Base-by-base conservation (phyloP, 495 filamentous ascomycete species). In the Niebla homalea region DNA sequence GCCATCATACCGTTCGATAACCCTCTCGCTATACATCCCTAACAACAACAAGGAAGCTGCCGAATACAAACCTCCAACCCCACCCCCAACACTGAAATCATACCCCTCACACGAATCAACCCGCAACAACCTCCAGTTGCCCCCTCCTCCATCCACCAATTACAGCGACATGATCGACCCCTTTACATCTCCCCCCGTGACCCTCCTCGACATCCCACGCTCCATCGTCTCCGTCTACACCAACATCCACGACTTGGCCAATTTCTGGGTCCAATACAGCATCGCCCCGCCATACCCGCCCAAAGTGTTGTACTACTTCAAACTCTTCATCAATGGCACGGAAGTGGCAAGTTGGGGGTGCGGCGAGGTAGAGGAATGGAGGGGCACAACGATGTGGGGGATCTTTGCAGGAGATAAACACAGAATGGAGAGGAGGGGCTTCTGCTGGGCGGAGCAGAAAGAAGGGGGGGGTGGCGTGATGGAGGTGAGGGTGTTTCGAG, bases 381-480 rank as follows among this genome's bases (percentile, higher is more conserved):
- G 58, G 19, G 69, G 69, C 3, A 67, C 60, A 53, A 68, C 64
- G 0, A 62, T 69, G 60, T 72, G 64, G 49, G 69, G 55, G 5
- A 46, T 71, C 11, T 64, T 52, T 45, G 54, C 61, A 15, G 52
- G 47, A 15, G 49, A 37, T 10, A 42, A 52, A 11, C 35, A 42
- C n/a, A 21, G 39, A 4, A 32, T 32, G 29, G 29, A 32, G 29
- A 32, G 29, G 29, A 32, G 29, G 23, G 54, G 11, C 2, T 18
- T 19, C 36, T 18, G 46, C 19, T 29, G 46, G 49, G 18, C 36
- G 45, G 15, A 46, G 38, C 19, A 11, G 20, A 32, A 2, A 12
- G 20, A 49, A 26, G 44, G 32, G 23, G 42, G 18, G n/a, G 15
- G 12, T 36, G 56, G 51, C 14, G 44, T 59, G 23, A 57, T 70